Percentiles rank a stretch among this genome's conserved stretches.
Conservation (phyloP, 495 filamentous ascomycete genomes). For the Penicillium roqueforti region DNA sequence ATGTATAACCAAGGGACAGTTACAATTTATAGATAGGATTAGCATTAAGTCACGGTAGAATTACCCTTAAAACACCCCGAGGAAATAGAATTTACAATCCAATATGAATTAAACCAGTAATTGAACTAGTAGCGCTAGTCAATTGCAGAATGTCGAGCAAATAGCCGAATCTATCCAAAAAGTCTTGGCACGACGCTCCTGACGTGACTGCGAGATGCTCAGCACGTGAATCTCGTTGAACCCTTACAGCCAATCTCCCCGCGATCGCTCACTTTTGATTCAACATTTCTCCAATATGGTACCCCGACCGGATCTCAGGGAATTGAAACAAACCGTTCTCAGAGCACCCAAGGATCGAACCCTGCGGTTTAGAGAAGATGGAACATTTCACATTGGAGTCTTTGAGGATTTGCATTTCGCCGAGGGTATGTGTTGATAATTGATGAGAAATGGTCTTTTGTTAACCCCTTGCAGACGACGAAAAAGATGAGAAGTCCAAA, state of each 20-base stretch:
- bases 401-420: conserved; percentile 70
- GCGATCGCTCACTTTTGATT: not conserved
- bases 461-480: conserved; percentile 8
- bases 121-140: no score
- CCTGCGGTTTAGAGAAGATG: conserved; percentile 29
- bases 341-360: not conserved
- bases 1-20: no score
- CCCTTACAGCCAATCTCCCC: not conserved
- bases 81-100: no score
- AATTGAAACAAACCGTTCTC: not conserved
- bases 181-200: not conserved
- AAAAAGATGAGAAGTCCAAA: conserved; percentile 51
- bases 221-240: not conserved
- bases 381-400: conserved; percentile 50
- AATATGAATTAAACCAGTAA: no score
- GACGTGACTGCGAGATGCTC: not conserved
- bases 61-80: not conserved
- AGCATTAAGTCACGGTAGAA: not conserved
- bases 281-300: not conserved
- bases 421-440: conserved; percentile 46
- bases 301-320: not conserved
- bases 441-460: no score
- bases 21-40: no score
- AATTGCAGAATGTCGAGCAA: not conserved
- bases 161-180: not conserved